phyloP scores from a whole-genome alignment of 2,329 filamentous ascomycete genomes.

The Arthrobotrys musiformis region DNA sequence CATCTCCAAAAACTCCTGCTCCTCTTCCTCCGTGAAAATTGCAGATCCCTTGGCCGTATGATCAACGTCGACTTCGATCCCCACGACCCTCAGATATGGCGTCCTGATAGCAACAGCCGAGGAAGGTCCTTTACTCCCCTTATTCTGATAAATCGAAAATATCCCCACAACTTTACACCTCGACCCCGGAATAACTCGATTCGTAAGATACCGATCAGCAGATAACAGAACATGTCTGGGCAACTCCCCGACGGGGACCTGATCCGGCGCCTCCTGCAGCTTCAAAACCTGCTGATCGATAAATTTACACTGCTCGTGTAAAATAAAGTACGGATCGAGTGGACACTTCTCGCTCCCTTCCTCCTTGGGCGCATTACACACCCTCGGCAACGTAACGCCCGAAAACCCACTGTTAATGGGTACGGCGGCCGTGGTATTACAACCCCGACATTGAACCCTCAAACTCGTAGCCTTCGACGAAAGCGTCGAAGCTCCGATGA shows the following conservation, averaged over 20 bases:
- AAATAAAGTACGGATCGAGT: conserved; percentile 92
- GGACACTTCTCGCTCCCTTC: conserved; percentile 79
- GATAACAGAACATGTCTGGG: conserved; percentile 94
- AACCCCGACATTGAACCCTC: conserved; percentile 87
- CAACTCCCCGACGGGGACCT: conserved; percentile 95
- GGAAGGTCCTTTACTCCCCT: conserved; percentile 81
- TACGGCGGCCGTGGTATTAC: conserved; percentile 76
- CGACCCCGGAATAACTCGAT: conserved; percentile 93
- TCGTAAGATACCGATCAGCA: conserved; percentile 94
- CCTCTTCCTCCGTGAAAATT: conserved; percentile 91
- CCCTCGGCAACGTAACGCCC: conserved; percentile 83
- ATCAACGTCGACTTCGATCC: conserved; percentile 89
- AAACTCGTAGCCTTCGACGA: conserved; percentile 93
- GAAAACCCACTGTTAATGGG: conserved; percentile 85
- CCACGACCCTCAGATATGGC: conserved; percentile 90
- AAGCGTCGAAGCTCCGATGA: conserved; percentile 95
- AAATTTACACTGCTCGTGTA: conserved; percentile 92
- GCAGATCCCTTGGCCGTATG: conserved; percentile 86
- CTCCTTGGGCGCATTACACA: conserved; percentile 74
- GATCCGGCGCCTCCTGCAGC: conserved; percentile 94
- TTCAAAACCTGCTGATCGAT: conserved; percentile 99
- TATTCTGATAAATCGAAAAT: conserved; percentile 97
- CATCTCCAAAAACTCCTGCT: conserved; percentile 94
- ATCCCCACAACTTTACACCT: conserved; percentile 96
- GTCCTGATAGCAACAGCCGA: conserved; percentile 94